Conservation (phyloP, 1,284 basidiomycete genomes). For the Ceratobasidium sp. region DNA sequence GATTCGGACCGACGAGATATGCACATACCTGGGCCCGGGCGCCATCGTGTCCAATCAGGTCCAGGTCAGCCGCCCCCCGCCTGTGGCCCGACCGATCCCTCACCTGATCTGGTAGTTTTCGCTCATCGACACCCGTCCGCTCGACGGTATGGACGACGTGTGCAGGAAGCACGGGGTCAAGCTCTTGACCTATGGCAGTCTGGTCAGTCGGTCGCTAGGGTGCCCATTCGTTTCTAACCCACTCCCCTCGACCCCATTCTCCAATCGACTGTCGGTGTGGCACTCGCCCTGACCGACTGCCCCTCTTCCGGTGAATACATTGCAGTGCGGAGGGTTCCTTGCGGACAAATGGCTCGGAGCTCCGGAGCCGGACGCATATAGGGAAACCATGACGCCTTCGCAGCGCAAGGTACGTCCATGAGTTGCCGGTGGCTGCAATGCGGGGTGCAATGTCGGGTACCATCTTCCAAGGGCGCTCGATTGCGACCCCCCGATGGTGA, state of each 20-base stretch:
- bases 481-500: not conserved
- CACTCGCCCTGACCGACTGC: not conserved
- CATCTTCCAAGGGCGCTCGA: not conserved
- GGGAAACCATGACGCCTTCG: slow-evolving; percentile 70
- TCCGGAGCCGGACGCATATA: slow-evolving; percentile 73
- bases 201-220: too few species aligned
- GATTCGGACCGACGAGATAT: slow-evolving; percentile 75
- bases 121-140: slow-evolving; percentile 74
- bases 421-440: slow-evolving; percentile 12
- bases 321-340: slow-evolving; percentile 80
- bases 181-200: slow-evolving; percentile 78
- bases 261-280: too few species aligned
- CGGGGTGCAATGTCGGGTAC: too few species aligned
- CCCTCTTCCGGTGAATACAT: not conserved
- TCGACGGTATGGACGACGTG: slow-evolving; percentile 76
- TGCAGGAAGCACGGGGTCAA: slow-evolving; percentile 75
- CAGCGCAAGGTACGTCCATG: slow-evolving; percentile 69
- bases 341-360: slow-evolving; percentile 73
- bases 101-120: slow-evolving; percentile 65
- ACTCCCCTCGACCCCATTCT: too few species aligned
- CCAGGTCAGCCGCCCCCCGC: slow-evolving; percentile 59
- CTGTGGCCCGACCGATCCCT: not conserved
- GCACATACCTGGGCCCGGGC: slow-evolving; percentile 68
- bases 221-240: too few species aligned
- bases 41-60: slow-evolving; percentile 81